A percentile compares a stretch with the other conserved stretches of the same genome.
phyloP scores from a whole-genome alignment of 2,329 filamentous ascomycete genomes.

The Shiraia bambusicola region DNA sequence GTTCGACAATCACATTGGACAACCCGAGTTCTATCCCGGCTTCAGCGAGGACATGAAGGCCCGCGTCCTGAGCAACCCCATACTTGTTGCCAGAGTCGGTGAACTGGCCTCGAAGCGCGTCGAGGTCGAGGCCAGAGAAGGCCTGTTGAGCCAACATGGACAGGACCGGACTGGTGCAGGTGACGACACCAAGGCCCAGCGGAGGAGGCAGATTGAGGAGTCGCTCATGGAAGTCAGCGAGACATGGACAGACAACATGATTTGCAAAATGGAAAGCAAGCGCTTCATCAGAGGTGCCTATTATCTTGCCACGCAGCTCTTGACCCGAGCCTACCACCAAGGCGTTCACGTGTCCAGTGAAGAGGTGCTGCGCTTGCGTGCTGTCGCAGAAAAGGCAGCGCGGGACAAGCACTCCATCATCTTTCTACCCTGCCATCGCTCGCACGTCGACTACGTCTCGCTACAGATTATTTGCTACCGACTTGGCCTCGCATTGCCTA shows the following conservation, averaged over 20 bases:
- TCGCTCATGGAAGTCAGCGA: slow-evolving; percentile 80
- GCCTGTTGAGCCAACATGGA: slow-evolving; percentile 56
- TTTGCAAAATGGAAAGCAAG: slow-evolving; percentile 98
- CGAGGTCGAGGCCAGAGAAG: slow-evolving; percentile 73
- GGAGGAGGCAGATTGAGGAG: slow-evolving; percentile 70
- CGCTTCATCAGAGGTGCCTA: slow-evolving; percentile 89
- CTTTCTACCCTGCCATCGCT: slow-evolving; percentile 91
- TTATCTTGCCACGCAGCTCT: slow-evolving; percentile 81
- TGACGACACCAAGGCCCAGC: slow-evolving; percentile 60
- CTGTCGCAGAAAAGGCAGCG: slow-evolving; percentile 78
- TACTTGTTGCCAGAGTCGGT: slow-evolving; percentile 72
- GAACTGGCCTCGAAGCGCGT: slow-evolving; percentile 76
- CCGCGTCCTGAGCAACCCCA: slow-evolving; percentile 71
- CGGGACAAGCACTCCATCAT: slow-evolving; percentile 93
- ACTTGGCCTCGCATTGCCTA: slow-evolving; percentile 81
- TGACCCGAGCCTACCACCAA: slow-evolving; percentile 93
- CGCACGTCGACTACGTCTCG: slow-evolving; percentile 94
- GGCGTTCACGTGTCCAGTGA: slow-evolving; percentile 96
- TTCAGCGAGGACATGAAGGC: slow-evolving; percentile 89
- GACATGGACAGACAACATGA: slow-evolving; percentile 90
- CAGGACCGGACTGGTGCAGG: slow-evolving; percentile 41
- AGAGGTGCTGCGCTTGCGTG: slow-evolving; percentile 80
- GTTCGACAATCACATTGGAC: slow-evolving; percentile 87
- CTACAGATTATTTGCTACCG: slow-evolving; percentile 95
- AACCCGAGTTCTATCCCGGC: slow-evolving; percentile 88